These are phyloP conservation scores for Fusarium xyrophilum DNA, from an alignment of 2,329 filamentous ascomycete genomes.

Conservation along the genomic window DNA sequence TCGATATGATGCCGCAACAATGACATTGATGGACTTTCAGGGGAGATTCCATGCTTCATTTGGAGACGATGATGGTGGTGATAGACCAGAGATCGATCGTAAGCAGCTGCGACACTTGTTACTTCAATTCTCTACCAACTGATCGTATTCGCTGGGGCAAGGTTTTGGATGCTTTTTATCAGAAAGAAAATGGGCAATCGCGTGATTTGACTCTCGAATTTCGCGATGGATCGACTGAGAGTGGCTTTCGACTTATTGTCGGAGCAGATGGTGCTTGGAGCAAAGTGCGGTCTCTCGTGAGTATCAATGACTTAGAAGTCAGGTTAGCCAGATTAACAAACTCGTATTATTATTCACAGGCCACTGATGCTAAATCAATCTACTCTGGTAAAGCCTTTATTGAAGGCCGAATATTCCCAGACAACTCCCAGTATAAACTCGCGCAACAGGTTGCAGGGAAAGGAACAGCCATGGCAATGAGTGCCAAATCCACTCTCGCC, in stretches of 20 bases:
- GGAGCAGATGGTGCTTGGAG: slow-evolving; percentile 11
- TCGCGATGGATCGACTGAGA: not conserved
- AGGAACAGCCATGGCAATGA: slow-evolving; percentile 1
- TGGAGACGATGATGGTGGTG: not conserved
- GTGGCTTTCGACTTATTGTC: slow-evolving; percentile 1
- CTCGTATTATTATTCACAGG: not conserved
- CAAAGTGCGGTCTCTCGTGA: not conserved
- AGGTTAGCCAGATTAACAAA: fast-evolving
- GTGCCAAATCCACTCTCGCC: not conserved
- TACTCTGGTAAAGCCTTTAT: not conserved
- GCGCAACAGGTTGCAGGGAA: not conserved
- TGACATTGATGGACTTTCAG: slow-evolving; percentile 1
- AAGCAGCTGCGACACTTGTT: not conserved
- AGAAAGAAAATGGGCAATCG: fast-evolving
- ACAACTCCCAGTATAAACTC: not conserved
- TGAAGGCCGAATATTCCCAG: not conserved
- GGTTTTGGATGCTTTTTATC: not conserved
- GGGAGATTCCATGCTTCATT: not conserved
- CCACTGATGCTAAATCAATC: not conserved
- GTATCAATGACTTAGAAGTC: fast-evolving
- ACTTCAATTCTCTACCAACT: not conserved
- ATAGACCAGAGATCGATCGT: slow-evolving; percentile 5
- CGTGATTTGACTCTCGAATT: not conserved
- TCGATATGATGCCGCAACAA: not conserved
- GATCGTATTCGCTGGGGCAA: slow-evolving; percentile 2